Percentiles rank a stretch among this genome's conserved stretches.
phyloP scores from a whole-genome alignment of 139 green algal genomes.

The Asterochloris erici region DNA sequence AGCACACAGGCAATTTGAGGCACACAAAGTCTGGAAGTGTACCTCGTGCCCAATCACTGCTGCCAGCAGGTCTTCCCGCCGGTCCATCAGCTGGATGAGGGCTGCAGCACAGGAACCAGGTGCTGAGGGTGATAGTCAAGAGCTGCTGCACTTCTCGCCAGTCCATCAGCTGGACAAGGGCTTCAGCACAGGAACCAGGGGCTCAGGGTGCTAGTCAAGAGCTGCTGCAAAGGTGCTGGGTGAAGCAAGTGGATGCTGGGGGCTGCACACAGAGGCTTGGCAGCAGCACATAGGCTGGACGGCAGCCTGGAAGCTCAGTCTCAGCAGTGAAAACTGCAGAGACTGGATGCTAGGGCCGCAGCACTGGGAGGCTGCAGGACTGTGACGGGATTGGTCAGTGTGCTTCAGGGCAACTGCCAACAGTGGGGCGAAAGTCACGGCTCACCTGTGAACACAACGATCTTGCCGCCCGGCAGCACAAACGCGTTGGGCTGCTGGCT shows the following conservation, averaged over 20 bases:
- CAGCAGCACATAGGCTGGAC: background rate
- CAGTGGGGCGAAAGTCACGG: background rate
- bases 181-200: conserved; percentile 16
- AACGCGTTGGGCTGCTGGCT: conserved; percentile 43
- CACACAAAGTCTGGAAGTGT: no score
- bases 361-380: no score
- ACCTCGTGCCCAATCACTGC: conserved; percentile 36
- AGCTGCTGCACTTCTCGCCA: no score
- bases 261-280: background rate
- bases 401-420: background rate
- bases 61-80: conserved; percentile 41
- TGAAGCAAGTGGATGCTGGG: no score
- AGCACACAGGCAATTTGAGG: no score
- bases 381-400: background rate
- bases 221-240: no score
- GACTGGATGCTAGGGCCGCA: no score
- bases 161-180: no score
- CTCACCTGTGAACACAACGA: conserved; percentile 40
- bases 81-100: conserved; percentile 41
- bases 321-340: no score
- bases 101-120: conserved; percentile 22
- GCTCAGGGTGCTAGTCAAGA: no score
- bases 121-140: no score
- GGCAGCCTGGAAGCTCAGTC: no score
- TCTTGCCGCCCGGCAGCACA: conserved; percentile 52